Evolutionary conservation across 768 basidiomycete species (phyloP), one percentile per base, ranked within the genome.

Genomic region (Trichaptum fuscoviolaceum): DNA sequence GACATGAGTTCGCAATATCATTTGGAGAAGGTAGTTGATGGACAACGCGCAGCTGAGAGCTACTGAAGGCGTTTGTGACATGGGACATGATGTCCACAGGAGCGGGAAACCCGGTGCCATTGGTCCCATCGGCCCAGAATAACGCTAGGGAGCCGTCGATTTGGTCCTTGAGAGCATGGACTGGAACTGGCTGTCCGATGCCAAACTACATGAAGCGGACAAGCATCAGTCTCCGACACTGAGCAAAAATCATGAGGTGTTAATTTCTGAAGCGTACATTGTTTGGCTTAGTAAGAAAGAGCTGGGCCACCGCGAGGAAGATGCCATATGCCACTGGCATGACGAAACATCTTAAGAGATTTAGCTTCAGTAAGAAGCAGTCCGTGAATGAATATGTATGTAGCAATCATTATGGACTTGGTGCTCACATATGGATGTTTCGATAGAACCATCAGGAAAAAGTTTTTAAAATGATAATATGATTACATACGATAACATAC

Each of bases 101-200:
- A 0, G 85, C 80, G 0, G 88, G 86, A 7, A 77, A 75, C 62
- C 83, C 83, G 0, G 78, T 79, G 15, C 85, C 84, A 66, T 85
- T 81, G 1, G 89, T 90, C 15, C 79, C 83, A 70, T 92, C 90
- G 0, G 85, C 84, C 92, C 92, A 93, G 66, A 89, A 72, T 4
- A 91, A 74, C 2, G 81, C 65, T 25, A 81, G 75, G 17, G 83
- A 82, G 12, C 82, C 82, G 65, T 87, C 83, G 68, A 87, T 90
- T 67, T 80, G 79, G 42, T 77, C 74, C 34, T 77, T 71, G 7
- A 91, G 75, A 60, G 79, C 70, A 57, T 75, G 77, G 17, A 90
- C 79, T 7, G 85, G 82, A 4, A 80, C 74, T 0, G 87, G 79
- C 30, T 80, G 73, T 5, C 89, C 90, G n/a, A 91, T 73, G 35